phyloP scores from a whole-genome alignment of 192 early-diverging fungal genomes.

The Mycoemilia scoparia region DNA sequence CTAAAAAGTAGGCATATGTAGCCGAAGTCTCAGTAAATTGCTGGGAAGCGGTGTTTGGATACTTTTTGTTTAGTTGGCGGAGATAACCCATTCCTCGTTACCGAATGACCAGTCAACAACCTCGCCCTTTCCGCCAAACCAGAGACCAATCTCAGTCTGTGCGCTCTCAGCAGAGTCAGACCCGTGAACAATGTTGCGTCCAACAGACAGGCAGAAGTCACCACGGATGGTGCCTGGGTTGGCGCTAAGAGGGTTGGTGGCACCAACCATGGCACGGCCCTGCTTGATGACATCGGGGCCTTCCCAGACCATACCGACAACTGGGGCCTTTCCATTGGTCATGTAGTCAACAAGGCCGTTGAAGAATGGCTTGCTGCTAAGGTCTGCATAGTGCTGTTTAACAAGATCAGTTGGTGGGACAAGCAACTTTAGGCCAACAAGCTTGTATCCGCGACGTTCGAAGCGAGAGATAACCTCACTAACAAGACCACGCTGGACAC shows the following conservation, averaged over 20 bases:
- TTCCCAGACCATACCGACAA: constrained; percentile 69
- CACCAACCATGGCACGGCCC: constrained; percentile 76
- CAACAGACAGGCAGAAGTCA: constrained; percentile 57
- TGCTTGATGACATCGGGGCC: constrained; percentile 73
- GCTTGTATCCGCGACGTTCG: constrained; percentile 80
- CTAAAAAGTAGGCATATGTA: no score
- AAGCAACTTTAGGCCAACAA: constrained; percentile 64
- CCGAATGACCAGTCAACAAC: constrained; percentile 37
- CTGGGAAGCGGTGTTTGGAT: no score
- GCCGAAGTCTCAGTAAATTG: no score
- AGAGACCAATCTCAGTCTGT: constrained; percentile 57
- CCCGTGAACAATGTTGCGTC: constrained; percentile 75
- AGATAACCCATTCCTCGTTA: constrained; percentile 47
- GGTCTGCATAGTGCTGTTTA: constrained; percentile 78
- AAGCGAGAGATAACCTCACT: constrained; percentile 74
- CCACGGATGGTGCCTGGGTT: constrained; percentile 82
- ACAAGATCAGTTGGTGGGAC: constrained; percentile 41
- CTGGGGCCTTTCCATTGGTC: constrained; percentile 80
- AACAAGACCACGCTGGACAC: constrained; percentile 70
- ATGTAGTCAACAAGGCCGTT: constrained; percentile 79
- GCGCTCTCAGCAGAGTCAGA: constrained; percentile 73
- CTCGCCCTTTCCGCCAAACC: constrained; percentile 50
- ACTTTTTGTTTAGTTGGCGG: constrained; percentile 42
- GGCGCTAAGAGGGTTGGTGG: constrained; percentile 76
- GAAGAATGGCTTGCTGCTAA: constrained; percentile 75